These are phyloP conservation scores for Boletus rubroflammeus DNA, from an alignment of 768 basidiomycete genomes.

Conservation along the genomic window DNA sequence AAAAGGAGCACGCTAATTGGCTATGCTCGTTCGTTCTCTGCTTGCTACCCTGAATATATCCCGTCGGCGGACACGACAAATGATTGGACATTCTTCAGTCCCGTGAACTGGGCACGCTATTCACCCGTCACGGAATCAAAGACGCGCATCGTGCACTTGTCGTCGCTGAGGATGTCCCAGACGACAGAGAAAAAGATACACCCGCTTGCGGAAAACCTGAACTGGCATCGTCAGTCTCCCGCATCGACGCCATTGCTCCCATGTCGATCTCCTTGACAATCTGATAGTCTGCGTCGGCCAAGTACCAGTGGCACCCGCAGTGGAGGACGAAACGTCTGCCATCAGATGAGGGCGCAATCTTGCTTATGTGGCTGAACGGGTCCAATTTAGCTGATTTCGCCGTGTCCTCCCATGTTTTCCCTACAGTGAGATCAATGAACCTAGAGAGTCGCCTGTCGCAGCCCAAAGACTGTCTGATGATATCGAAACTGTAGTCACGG, in stretches of 20 bases:
- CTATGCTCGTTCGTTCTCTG: background rate
- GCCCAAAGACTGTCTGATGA: constrained; percentile 20
- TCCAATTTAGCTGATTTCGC: background rate
- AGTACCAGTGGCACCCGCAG: background rate
- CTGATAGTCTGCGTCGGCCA: background rate
- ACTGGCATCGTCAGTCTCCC: background rate
- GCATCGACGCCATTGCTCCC: background rate
- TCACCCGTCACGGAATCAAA: background rate
- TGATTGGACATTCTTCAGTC: background rate
- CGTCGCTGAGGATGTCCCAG: background rate
- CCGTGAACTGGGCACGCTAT: background rate
- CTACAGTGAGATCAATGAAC: constrained; percentile 1
- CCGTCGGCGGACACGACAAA: background rate
- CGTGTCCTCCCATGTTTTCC: background rate
- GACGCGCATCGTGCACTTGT: background rate
- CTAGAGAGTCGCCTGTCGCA: constrained; percentile 6
- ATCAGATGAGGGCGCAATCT: background rate
- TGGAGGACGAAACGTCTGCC: constrained; percentile 6
- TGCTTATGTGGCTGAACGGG: background rate
- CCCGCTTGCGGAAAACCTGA: constrained; percentile 9
- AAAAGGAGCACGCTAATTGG: constrained; percentile 11
- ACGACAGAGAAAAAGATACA: background rate
- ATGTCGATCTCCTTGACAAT: constrained; percentile 7
- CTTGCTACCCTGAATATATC: background rate
- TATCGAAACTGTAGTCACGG: constrained; percentile 6